Conservation (phyloP, 2,329 filamentous ascomycete genomes). For the Colletotrichum orchidophilum region DNA sequence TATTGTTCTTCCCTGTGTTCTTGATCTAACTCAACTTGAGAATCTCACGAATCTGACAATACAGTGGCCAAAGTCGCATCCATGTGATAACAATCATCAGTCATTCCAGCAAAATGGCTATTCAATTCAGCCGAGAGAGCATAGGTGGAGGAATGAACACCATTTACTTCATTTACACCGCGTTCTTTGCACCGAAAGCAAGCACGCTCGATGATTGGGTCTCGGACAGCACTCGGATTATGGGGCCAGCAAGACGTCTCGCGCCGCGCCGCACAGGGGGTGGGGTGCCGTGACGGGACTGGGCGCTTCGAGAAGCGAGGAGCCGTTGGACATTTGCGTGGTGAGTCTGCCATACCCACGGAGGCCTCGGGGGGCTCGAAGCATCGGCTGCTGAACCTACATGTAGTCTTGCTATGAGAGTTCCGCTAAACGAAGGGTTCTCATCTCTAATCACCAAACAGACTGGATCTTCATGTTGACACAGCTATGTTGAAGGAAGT, state of each 20-base stretch:
- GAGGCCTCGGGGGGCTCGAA: conserved; percentile 7
- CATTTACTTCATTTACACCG: too few species aligned
- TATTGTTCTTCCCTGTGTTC: too few species aligned
- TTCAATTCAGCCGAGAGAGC: too few species aligned
- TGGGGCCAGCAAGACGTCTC: neutral
- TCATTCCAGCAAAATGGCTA: too few species aligned
- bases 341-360: neutral
- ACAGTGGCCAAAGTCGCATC: too few species aligned
- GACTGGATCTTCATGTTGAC: too few species aligned
- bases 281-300: neutral
- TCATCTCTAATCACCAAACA: too few species aligned
- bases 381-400: neutral
- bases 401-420: neutral
- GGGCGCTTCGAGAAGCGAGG: conserved; percentile 19
- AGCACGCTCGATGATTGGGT: neutral
- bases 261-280: neutral
- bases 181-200: too few species aligned
- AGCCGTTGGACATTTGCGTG: neutral
- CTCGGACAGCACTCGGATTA: neutral
- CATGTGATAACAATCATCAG: too few species aligned
- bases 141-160: too few species aligned
- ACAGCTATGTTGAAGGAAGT: neutral
- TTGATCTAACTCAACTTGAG: too few species aligned
- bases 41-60: too few species aligned
- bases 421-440: neutral